phyloP scores from a whole-genome alignment of 1,284 basidiomycete species.

The Bondarzewia mesenterica region DNA sequence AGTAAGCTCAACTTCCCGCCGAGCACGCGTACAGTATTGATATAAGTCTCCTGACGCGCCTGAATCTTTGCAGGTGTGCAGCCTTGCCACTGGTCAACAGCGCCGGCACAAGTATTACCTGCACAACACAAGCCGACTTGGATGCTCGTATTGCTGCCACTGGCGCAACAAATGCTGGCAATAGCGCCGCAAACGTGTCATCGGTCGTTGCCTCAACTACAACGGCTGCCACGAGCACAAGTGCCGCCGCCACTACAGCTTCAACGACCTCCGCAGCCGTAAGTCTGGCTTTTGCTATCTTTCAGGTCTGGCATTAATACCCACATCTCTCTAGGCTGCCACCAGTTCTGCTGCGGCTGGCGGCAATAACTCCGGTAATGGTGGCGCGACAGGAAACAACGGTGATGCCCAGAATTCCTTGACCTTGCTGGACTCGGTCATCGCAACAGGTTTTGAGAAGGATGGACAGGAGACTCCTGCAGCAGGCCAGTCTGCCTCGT shows the following conservation, averaged over 20 bases:
- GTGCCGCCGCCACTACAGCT: slow-evolving; percentile 7
- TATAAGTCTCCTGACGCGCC: no score
- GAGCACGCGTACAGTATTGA: neutral
- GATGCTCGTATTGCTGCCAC: slow-evolving; percentile 33
- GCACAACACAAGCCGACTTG: slow-evolving; percentile 34
- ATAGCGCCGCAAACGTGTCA: neutral
- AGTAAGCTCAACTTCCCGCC: slow-evolving; percentile 15
- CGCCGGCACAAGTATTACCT: slow-evolving; percentile 36
- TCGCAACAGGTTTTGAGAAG: slow-evolving; percentile 44
- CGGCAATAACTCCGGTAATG: neutral
- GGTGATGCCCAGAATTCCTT: slow-evolving; percentile 24
- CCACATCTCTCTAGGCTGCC: neutral
- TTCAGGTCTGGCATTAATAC: neutral
- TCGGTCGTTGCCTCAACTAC: slow-evolving; percentile 2
- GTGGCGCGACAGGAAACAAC: slow-evolving; percentile 5
- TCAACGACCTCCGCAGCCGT: neutral
- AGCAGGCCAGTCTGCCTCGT: slow-evolving; percentile 46
- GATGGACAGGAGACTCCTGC: slow-evolving; percentile 36
- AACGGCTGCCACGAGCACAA: slow-evolving; percentile 10
- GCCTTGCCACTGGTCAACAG: slow-evolving; percentile 42
- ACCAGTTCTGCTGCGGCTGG: neutral
- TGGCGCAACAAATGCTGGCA: slow-evolving; percentile 18
- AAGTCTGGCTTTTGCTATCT: neutral
- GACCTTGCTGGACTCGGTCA: slow-evolving; percentile 42
- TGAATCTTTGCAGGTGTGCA: slow-evolving; percentile 33